Evolutionary conservation across 306 rosid species (phyloP).

Genomic region (Mimosa pudica): DNA sequence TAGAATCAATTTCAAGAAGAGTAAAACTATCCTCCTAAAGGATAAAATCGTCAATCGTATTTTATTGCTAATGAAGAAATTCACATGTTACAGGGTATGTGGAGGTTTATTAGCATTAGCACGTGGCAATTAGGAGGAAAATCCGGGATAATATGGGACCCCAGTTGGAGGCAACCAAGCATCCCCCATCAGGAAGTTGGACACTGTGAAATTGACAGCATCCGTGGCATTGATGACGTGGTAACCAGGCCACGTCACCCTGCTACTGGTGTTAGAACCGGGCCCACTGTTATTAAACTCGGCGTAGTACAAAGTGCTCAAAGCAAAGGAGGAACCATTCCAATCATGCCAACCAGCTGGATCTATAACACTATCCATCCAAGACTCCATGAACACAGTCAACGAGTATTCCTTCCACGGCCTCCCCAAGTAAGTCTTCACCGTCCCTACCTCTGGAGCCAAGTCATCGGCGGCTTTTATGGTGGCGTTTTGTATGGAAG

Average conservation of each 20-base stretch:
- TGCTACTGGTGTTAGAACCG: conserved; percentile 50
- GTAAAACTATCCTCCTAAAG: too few species aligned
- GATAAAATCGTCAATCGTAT: background rate
- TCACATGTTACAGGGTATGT: background rate
- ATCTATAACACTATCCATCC: conserved; percentile 53
- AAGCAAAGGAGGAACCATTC: conserved; percentile 57
- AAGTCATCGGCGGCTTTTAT: conserved; percentile 43
- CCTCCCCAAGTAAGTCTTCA: conserved; percentile 65
- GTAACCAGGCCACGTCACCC: conserved; percentile 73
- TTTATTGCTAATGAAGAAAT: background rate
- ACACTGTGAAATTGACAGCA: conserved; percentile 64
- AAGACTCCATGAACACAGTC: conserved; percentile 66
- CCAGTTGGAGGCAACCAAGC: conserved; percentile 73
- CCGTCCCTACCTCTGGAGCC: conserved; percentile 28
- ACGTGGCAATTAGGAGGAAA: background rate
- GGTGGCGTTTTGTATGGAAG: conserved; percentile 40
- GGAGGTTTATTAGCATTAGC: too few species aligned
- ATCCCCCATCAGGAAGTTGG: conserved; percentile 57
- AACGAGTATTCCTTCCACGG: conserved; percentile 80
- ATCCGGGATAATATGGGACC: conserved; percentile 53
- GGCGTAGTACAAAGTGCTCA: conserved; percentile 64
- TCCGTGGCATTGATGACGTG: conserved; percentile 58
- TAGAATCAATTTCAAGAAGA: background rate
- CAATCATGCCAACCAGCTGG: conserved; percentile 75
- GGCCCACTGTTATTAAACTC: conserved; percentile 65